phyloP scores from a whole-genome alignment of 352 stramenopile genomes.

The Phytophthora niederhauseri region DNA sequence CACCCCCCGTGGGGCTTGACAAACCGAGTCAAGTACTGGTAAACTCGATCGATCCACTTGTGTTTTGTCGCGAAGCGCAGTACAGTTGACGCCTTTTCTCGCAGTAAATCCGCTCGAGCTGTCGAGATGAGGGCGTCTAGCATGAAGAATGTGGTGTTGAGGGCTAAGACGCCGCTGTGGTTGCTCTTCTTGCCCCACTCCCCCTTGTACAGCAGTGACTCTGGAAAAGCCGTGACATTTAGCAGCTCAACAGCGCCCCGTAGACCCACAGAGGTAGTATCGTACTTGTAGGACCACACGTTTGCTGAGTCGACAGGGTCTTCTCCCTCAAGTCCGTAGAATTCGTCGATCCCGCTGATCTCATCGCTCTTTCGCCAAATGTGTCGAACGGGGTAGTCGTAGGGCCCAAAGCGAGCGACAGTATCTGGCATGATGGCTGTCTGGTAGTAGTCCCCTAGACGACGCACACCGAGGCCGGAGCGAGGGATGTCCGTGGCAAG shows the following conservation, averaged over 20 bases:
- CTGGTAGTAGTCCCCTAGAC: slow-evolving; percentile 30
- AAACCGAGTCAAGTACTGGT: slow-evolving; percentile 32
- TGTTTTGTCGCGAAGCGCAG: slow-evolving; percentile 36
- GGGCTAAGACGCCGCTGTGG: slow-evolving; percentile 12
- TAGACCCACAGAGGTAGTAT: slow-evolving; percentile 42
- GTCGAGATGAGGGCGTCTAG: slow-evolving; percentile 37
- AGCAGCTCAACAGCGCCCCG: slow-evolving; percentile 33
- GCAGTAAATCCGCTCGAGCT: background rate
- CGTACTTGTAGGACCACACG: slow-evolving; percentile 48
- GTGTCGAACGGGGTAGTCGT: slow-evolving; percentile 49
- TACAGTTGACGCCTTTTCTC: background rate
- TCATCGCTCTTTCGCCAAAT: slow-evolving; percentile 20
- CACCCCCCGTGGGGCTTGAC: slow-evolving; percentile 8
- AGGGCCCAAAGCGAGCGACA: slow-evolving; percentile 45
- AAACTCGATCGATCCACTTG: slow-evolving; percentile 43
- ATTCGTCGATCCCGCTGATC: slow-evolving; percentile 4
- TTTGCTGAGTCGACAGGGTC: slow-evolving; percentile 9
- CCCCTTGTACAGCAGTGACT: slow-evolving; percentile 32
- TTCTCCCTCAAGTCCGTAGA: slow-evolving; percentile 23
- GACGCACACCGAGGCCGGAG: slow-evolving; percentile 41
- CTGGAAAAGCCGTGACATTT: slow-evolving; percentile 30
- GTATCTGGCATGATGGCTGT: slow-evolving; percentile 25
- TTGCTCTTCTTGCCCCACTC: slow-evolving; percentile 3
- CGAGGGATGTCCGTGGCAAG: slow-evolving; percentile 56
- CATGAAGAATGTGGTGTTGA: slow-evolving; percentile 42